Conservation (phyloP, 805 yeast genomes). For the Candida chauliodis region DNA sequence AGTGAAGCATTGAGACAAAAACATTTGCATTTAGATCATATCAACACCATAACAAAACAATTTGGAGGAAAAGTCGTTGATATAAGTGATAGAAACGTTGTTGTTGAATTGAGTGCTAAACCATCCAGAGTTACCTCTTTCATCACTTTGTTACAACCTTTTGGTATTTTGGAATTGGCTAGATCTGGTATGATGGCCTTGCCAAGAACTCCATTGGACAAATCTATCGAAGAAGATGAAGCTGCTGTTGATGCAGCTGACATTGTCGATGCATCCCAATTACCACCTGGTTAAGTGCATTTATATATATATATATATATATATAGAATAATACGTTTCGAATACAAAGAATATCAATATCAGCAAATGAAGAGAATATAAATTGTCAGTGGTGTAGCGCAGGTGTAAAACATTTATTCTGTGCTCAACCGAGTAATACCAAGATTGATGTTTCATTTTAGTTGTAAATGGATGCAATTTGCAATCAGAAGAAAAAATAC, state of each 20-base stretch:
- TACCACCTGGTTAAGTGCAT: conserved; percentile 83
- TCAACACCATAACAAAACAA: conserved; percentile 73
- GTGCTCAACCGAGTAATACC: too few relatives aligned
- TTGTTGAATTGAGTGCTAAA: conserved; percentile 91
- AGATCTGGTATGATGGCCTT: conserved; percentile 99
- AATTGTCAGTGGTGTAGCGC: too few relatives aligned
- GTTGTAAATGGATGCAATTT: too few relatives aligned
- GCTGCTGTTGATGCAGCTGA: conserved; percentile 56
- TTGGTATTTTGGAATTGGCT: conserved; percentile 93
- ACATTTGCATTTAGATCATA: conserved; percentile 81
- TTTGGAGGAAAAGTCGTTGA: conserved; percentile 94
- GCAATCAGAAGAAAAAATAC: too few relatives aligned
- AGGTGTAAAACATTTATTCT: too few relatives aligned
- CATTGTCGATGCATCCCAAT: conserved; percentile 79
- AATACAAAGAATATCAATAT: too few relatives aligned
- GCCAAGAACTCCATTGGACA: conserved; percentile 87
- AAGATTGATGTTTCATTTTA: too few relatives aligned
- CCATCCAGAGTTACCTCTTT: conserved; percentile 87
- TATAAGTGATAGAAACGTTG: conserved; percentile 87
- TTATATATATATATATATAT: conserved; percentile 1
- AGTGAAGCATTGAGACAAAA: conserved; percentile 93
- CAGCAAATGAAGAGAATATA: too few relatives aligned
- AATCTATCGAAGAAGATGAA: conserved; percentile 41
- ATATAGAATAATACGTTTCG: too few relatives aligned
- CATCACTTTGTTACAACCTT: conserved; percentile 86